Conservation (phyloP, 1,284 basidiomycete species). For the Ganoderma boninense region DNA sequence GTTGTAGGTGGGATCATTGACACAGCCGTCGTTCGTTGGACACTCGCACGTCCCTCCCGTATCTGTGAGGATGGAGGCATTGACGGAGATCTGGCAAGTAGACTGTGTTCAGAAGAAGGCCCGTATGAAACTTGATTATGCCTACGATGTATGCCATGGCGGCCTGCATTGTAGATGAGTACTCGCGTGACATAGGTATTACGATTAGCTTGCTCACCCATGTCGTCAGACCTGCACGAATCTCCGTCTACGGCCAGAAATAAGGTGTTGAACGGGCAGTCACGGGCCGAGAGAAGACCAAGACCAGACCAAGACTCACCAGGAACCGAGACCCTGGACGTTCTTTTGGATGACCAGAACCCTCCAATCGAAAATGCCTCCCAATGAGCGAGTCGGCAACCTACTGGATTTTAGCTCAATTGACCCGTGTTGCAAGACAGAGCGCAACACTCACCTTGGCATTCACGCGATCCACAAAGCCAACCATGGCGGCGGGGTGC, state of each 20-base stretch:
- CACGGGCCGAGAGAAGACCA: background rate
- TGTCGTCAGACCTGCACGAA: conserved; percentile 85
- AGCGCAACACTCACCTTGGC: conserved; percentile 33
- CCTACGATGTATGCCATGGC: conserved; percentile 75
- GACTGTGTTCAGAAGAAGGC: background rate
- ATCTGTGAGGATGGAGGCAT: conserved; percentile 79
- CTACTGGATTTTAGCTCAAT: conserved; percentile 41
- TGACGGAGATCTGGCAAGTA: conserved; percentile 80
- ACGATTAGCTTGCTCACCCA: conserved; percentile 59
- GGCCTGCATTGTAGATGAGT: conserved; percentile 48
- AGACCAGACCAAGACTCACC: conserved; percentile 52
- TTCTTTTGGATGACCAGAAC: conserved; percentile 79
- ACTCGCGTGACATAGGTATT: conserved; percentile 7
- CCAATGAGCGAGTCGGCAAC: conserved; percentile 80
- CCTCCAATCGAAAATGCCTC: conserved; percentile 86
- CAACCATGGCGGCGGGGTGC: conserved; percentile 34
- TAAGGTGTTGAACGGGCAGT: background rate
- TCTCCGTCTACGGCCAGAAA: conserved; percentile 63
- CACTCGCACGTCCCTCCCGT: conserved; percentile 89
- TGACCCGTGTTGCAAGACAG: background rate
- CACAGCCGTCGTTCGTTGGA: conserved; percentile 57
- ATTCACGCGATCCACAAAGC: conserved; percentile 40
- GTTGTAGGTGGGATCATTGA: conserved; percentile 68
- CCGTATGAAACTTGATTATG: conserved; percentile 10
- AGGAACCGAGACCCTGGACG: conserved; percentile 81